Base-by-base conservation (phyloP, 78 protist species). In the Dictyostelium purpureum region DNA sequence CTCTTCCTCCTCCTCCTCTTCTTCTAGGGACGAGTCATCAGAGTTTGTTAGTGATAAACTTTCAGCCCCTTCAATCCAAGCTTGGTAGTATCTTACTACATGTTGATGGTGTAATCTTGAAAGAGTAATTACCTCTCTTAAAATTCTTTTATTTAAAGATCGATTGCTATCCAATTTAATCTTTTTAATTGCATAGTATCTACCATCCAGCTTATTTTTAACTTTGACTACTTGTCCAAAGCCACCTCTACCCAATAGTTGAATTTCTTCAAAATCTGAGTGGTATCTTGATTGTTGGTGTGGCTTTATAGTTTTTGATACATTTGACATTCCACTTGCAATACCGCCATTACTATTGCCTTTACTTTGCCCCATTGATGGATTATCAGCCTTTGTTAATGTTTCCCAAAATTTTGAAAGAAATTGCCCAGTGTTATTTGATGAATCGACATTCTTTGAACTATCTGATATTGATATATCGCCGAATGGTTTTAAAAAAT, bases 31-130 rank as follows among this genome's bases (percentile, higher is more conserved):
- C 7, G 6, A 4, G 12, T 7, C 54, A 21, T 38, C 26, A 6
- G 38, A n/a, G n/a, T 69, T 24, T 40, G 59, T 24, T 45, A 45
- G 21, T 9, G 26, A 24, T 49, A 81, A 67, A 49, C 79, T 59
- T 37, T 82, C 83, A 33, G 67, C 69, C 31, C 87, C 85, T 70
- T 94, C 96, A 6, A 94, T 54, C 96, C 96, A 94, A 28, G 96
- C 96, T 56, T 94, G 96, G 69, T 87, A 94, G 37, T 94, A 93
- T 12, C 96, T 19, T 14, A 94, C 96, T 35, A 94, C 96, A 63
- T 94, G 88, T 73, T 94, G 88, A 54, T 94, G 96, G 73, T 94
- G 90, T n/a, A 94, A 35, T 38, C 87, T 78, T 21, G 94, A 79
- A 12, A 94, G 82, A 45, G 96, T 94, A 18, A 82, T 80, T 26